phyloP scores from a whole-genome alignment of 2,329 filamentous ascomycete species.

The Aspergillus novofumigatus region DNA sequence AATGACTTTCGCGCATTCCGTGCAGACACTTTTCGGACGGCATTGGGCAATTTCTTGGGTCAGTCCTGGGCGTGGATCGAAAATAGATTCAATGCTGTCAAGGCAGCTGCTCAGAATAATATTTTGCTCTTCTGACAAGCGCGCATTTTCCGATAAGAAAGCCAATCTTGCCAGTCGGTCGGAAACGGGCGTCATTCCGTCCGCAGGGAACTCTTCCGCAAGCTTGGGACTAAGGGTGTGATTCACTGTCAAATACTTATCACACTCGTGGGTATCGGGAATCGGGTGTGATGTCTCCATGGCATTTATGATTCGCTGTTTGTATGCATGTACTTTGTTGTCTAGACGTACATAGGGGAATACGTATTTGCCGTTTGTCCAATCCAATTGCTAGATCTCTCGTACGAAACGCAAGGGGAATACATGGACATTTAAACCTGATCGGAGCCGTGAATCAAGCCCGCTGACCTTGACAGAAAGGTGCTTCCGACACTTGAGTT shows the following conservation, averaged over 20 bases:
- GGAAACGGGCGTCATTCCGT: slow-evolving; percentile 5
- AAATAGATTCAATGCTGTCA: slow-evolving; percentile 34
- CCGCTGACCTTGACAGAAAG: neutral
- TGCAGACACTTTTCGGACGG: slow-evolving; percentile 8
- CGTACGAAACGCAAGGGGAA: neutral
- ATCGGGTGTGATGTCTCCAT: neutral
- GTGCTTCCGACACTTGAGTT: neutral
- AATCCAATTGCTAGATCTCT: neutral
- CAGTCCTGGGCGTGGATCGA: slow-evolving; percentile 21
- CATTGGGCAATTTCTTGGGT: slow-evolving; percentile 17
- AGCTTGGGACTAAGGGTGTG: neutral
- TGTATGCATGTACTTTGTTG: neutral
- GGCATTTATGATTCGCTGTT: neutral
- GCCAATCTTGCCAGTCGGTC: slow-evolving; percentile 31
- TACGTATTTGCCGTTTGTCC: neutral
- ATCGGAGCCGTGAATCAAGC: neutral
- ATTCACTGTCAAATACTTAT: neutral
- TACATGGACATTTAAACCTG: neutral
- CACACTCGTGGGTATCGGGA: neutral
- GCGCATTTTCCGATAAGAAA: slow-evolving; percentile 21
- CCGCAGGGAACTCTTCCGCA: neutral
- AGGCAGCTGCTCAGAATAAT: slow-evolving; percentile 33
- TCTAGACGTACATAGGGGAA: neutral
- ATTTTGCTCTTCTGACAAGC: slow-evolving; percentile 24
- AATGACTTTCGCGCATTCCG: neutral